Base-by-base conservation (phyloP, 1,139 yeast species). In the Chernovozyma sophiae-reginae region DNA sequence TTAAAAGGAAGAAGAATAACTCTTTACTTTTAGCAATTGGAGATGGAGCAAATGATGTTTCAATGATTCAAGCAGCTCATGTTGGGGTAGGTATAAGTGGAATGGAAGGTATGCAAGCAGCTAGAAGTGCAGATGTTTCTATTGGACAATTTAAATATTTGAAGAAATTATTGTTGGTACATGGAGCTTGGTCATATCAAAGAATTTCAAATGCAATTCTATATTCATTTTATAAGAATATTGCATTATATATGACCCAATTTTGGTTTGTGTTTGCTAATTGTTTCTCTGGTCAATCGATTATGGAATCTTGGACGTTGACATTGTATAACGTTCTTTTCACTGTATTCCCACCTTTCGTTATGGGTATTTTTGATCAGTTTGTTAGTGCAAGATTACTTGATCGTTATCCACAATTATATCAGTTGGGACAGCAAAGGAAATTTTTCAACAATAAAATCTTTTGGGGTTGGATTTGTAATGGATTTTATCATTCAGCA, bases 21-120 rank as follows among this genome's bases (percentile, higher is more conserved):
- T 79, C 87, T 10, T 70, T 92, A 44, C 85, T 97, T 1, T 68
- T 92, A 46, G 95, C 97, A 1, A 86, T 92, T 58, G 98, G 98
- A 45, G 98, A 92, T 60, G 98, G 98, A 42, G 95, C 97, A 29
- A 92, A 92, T 56, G 98, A 92, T 64, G 98, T 92, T 44, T 95
- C 97, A 4, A 92, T 92, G 98, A 92, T 92, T 49, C 97, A 92
- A 58, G 89, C 95, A 27, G 98, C 98, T 1, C 94, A 92, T 62
- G 94, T 92, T 25, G 98, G 98, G 49, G 94, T 92, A 34, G 98
- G 98, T 62, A 92, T 92, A 51, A 95, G 96, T 33, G 98, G 98
- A 58, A 95, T 87, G 63, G 98, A 94, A 65, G 99, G 99, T 49
- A 90, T 90, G 89, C 99, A 94, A 60, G 98, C 98, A 7, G 97